Evolutionary conservation across 2,329 filamentous ascomycete genomes (phyloP).

Genomic region (Mycosphaerelloides madeirae): DNA sequence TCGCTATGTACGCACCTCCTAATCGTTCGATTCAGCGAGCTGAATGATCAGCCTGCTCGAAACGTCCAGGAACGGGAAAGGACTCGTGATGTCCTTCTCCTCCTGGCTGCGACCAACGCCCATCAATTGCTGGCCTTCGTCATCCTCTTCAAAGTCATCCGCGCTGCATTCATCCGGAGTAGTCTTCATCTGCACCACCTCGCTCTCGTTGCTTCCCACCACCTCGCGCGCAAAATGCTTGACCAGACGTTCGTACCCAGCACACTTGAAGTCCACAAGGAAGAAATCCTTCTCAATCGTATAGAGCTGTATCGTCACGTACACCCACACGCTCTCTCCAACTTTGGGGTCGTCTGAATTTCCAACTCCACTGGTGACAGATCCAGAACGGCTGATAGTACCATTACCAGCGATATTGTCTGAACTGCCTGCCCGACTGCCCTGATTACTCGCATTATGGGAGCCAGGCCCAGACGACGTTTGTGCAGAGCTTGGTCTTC

Average conservation of each 20-base stretch:
- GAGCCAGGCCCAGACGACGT: constrained; percentile 19
- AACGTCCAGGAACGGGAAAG: constrained; percentile 93
- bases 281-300: constrained; percentile 89
- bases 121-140: constrained; percentile 38
- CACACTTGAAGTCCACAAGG: constrained; percentile 97
- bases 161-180: constrained; percentile 15
- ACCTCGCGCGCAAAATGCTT: constrained; percentile 36
- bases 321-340: constrained; percentile 76
- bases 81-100: constrained; percentile 91
- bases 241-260: constrained; percentile 87
- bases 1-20: too few relatives aligned
- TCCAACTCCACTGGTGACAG: constrained; percentile 11
- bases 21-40: constrained; percentile 70
- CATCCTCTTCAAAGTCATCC: constrained; percentile 29
- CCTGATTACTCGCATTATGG: constrained; percentile 12
- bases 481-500: constrained; percentile 22
- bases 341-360: constrained; percentile 33
- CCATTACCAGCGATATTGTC: constrained; percentile 28
- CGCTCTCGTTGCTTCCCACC: constrained; percentile 25
- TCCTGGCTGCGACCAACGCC: constrained; percentile 55
- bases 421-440: constrained; percentile 21
- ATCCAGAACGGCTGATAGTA: constrained; percentile 12
- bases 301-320: constrained; percentile 94
- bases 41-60: constrained; percentile 90
- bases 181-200: constrained; percentile 18